Percentiles rank a stretch among this genome's conserved stretches.
phyloP scores from a whole-genome alignment of 23 red algal species.

The Pyropia haitanensis region DNA sequence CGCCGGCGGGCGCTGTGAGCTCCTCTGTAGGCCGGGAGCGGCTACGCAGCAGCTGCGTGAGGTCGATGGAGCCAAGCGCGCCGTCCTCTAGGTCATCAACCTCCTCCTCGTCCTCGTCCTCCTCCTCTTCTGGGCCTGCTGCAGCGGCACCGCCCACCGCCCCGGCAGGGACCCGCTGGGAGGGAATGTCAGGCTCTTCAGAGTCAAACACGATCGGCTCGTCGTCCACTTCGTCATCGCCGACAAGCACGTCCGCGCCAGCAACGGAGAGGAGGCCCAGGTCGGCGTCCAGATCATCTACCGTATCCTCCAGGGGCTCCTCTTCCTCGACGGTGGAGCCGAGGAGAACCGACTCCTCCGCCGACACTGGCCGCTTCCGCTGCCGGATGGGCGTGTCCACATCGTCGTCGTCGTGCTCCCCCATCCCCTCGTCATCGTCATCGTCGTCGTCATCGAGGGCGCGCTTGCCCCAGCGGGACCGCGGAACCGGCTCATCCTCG shows the following conservation, averaged over 20 bases:
- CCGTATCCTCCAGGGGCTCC: not conserved
- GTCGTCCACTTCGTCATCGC: slow-evolving; percentile 24
- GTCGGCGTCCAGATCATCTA: not conserved
- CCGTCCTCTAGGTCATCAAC: slow-evolving; percentile 40
- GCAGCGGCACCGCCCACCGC: not conserved
- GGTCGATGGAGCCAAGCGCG: not conserved
- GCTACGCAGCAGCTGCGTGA: not conserved
- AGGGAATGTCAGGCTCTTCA: slow-evolving; percentile 8
- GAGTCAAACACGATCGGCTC: slow-evolving; percentile 26
- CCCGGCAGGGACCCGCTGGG: not conserved
- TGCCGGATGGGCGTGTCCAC: too few relatives aligned
- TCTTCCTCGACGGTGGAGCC: not conserved
- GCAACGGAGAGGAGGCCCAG: too few relatives aligned
- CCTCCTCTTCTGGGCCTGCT: slow-evolving; percentile 2
- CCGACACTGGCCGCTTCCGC: too few relatives aligned
- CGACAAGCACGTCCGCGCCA: slow-evolving; percentile 8
- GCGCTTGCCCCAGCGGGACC: not conserved
- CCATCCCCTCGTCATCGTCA: slow-evolving; percentile 11
- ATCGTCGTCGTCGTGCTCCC: too few relatives aligned
- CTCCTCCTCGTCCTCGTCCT: slow-evolving; percentile 9
- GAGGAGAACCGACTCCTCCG: not conserved
- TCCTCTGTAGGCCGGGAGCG: not conserved
- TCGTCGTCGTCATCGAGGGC: slow-evolving; percentile 26
- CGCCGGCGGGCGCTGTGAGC: not conserved
- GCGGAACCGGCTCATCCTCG: slow-evolving; percentile 12